Base-by-base conservation (phyloP, 306 rosid genomes). In the Alnus glutinosa region DNA sequence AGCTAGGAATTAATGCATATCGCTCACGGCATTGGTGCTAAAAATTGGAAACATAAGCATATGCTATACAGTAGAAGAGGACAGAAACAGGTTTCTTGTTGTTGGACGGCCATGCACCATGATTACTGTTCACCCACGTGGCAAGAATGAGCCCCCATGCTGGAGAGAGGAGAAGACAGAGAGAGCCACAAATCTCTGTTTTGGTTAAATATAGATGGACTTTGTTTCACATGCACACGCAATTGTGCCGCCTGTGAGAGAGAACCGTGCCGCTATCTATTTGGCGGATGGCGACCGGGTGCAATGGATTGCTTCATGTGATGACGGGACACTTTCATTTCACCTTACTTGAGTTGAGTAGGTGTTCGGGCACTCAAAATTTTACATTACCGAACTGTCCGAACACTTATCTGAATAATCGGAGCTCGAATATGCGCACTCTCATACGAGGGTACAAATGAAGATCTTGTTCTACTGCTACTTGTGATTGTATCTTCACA, bases 61-160 rank as follows among this genome's bases (percentile, higher is more conserved):
- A 78, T 47, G 83, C 23, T 68, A 51, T 50, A 2, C 57, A 32
- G 46, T 62, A 74, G 66, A 66, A 47, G 54, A 18, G 49, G 68
- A 75, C 73, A 59, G 19, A 4, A 58, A 73, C 73, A 73, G 71
- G 51, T 54, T 74, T 52, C 36, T 37, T 28, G 34, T 49, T 59
- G 73, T 74, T 80, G 64, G 54, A 47, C 18, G 76, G 66, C 79
- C 71, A 36, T 62, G 78, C 76, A 85, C 82, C 76, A 69, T 70
- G 59, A 63, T 23, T 28, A 57, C 79, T 79, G 71, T 73, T 71
- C 80, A 55, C 68, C 80, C 86, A 83, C 80, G 55, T 79, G 86
- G 72, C 68, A 36, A 76, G 55, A 73, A 10, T 73, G 52, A 32
- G 46, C 54, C 49, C 68, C 69, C 74, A 55, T 70, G 34, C 58